Percentiles rank a stretch among this genome's conserved stretches.
phyloP scores from a whole-genome alignment of 2,329 filamentous ascomycete genomes.

The Cyphellophora europaea region DNA sequence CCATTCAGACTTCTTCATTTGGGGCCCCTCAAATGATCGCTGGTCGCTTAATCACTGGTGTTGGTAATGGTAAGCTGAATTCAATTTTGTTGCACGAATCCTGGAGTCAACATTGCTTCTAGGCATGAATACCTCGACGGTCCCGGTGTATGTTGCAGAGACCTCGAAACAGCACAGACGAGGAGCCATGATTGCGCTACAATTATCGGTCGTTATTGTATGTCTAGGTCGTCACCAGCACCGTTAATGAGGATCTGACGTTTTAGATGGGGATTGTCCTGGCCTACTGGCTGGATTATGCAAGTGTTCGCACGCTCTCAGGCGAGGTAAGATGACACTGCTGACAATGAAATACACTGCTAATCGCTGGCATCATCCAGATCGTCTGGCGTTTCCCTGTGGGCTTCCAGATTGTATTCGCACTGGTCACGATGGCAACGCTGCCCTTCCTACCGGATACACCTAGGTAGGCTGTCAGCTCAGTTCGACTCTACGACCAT shows the following conservation, averaged over 20 bases:
- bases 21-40: conserved; percentile 40
- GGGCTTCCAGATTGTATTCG: conserved; percentile 41
- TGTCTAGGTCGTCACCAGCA: too few relatives aligned
- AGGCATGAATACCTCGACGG: conserved; percentile 42
- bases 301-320: too few relatives aligned
- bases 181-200: conserved; percentile 36
- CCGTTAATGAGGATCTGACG: too few relatives aligned
- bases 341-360: conserved; percentile 18
- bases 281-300: conserved; percentile 45
- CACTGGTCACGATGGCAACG: conserved; percentile 33
- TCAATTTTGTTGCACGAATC: too few relatives aligned
- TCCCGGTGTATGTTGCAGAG: conserved; percentile 43
- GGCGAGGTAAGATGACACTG: conserved; percentile 8
- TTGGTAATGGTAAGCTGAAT: too few relatives aligned
- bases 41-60: conserved; percentile 36
- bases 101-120: too few relatives aligned
- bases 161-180: conserved; percentile 34
- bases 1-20: conserved; percentile 38
- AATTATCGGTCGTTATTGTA: conserved; percentile 44
- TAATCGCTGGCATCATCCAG: conserved; percentile 34
- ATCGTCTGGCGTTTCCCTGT: conserved; percentile 36
- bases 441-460: conserved; percentile 38
- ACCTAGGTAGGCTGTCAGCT: conserved; percentile 34
- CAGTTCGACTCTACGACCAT: conserved; percentile 31
- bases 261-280: conserved; percentile 39